A percentile compares a stretch with the other conserved stretches of the same genome.
Conservation (phyloP, 768 basidiomycete genomes). For the Tricholoma saponaceum region DNA sequence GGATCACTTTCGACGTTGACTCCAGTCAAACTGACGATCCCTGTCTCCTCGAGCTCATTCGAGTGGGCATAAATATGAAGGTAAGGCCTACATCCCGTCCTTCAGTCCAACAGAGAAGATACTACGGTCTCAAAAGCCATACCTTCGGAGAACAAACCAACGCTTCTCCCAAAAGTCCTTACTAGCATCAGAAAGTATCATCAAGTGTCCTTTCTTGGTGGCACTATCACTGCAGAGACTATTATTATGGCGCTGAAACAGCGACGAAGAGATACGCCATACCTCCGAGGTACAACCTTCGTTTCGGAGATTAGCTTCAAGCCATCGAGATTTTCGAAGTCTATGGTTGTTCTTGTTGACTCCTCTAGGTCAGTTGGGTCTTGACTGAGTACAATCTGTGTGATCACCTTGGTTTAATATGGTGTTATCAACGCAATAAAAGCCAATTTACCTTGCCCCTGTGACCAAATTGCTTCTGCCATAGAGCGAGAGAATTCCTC, state of each 20-base stretch:
- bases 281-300: slow-evolving; percentile 73
- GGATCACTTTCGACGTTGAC: slow-evolving; percentile 85
- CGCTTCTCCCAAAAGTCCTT: slow-evolving; percentile 77
- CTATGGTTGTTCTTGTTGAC: slow-evolving; percentile 26
- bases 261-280: slow-evolving; percentile 6
- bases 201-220: slow-evolving; percentile 81
- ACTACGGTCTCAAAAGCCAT: slow-evolving; percentile 4
- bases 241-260: slow-evolving; percentile 1
- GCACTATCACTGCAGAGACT: slow-evolving; percentile 59
- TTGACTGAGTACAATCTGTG: slow-evolving; percentile 75
- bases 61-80: slow-evolving; percentile 83
- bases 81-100: slow-evolving; percentile 62
- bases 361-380: slow-evolving; percentile 60
- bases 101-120: slow-evolving; percentile 1
- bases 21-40: slow-evolving; percentile 76
- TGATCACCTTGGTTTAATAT: slow-evolving; percentile 13
- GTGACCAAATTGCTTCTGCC: slow-evolving; percentile 82
- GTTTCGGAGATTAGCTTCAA: slow-evolving; percentile 71
- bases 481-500: slow-evolving; percentile 65
- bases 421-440: not conserved
- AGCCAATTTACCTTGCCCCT: slow-evolving; percentile 57
- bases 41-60: slow-evolving; percentile 79
- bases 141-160: slow-evolving; percentile 90
- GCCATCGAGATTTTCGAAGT: slow-evolving; percentile 40
- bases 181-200: slow-evolving; percentile 77